Percentiles rank a stretch among this genome's conserved stretches.
These are phyloP conservation scores for Torulaspora indica DNA, from an alignment of 805 yeast species.

Conservation along the genomic window DNA sequence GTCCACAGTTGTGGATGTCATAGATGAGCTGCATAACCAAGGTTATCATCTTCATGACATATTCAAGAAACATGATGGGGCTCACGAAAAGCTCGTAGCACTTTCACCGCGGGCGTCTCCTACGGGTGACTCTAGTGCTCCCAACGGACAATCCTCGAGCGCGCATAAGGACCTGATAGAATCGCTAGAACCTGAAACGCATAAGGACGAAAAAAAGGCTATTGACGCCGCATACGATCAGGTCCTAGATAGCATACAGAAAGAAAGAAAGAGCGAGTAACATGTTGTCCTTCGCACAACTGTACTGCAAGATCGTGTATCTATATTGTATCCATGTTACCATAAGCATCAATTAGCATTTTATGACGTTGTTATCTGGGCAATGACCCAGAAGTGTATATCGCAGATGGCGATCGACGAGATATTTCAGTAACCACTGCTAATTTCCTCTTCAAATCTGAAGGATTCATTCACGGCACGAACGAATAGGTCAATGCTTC, in stretches of 20 bases:
- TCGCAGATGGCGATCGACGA: too few species aligned
- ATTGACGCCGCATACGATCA: constrained; percentile 40
- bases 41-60: constrained; percentile 41
- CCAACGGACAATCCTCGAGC: background rate
- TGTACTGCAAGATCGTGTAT: background rate
- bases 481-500: too few species aligned
- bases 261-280: constrained; percentile 16
- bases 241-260: constrained; percentile 39
- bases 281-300: background rate
- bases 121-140: background rate
- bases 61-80: constrained; percentile 29
- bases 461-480: too few species aligned
- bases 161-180: background rate
- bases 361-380: background rate
- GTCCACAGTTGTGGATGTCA: constrained; percentile 37
- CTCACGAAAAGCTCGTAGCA: constrained; percentile 8
- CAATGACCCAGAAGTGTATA: too few species aligned
- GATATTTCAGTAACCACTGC: too few species aligned
- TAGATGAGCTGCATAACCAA: constrained; percentile 38
- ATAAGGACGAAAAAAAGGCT: constrained; percentile 27
- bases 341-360: background rate
- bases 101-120: constrained; percentile 9
- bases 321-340: background rate
- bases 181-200: constrained; percentile 2
- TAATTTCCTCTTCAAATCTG: too few species aligned